These are phyloP conservation scores for Trametes versicolor DNA, from an alignment of 1,284 basidiomycete species.

Conservation along the genomic window DNA sequence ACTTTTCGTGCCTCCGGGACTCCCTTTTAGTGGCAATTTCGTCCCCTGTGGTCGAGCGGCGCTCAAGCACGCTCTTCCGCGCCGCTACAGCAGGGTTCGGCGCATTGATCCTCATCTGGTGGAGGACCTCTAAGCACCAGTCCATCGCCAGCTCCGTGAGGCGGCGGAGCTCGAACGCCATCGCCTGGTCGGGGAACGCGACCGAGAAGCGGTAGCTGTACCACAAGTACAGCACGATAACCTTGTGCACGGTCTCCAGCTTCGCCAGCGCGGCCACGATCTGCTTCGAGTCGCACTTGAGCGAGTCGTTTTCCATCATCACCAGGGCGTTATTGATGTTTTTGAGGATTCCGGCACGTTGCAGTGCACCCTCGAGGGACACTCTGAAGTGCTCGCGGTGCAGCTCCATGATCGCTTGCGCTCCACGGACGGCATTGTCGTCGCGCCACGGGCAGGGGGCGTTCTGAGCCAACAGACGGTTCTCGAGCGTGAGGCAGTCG, in stretches of 20 bases:
- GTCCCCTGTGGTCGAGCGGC: slow-evolving; percentile 12
- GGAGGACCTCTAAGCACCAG: slow-evolving; percentile 60
- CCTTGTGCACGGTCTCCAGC: slow-evolving; percentile 88
- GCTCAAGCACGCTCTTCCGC: slow-evolving; percentile 18
- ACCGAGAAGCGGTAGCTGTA: slow-evolving; percentile 82
- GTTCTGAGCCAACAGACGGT: slow-evolving; percentile 39
- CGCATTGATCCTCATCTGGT: slow-evolving; percentile 23
- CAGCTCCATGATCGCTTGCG: slow-evolving; percentile 37
- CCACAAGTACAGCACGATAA: slow-evolving; percentile 91
- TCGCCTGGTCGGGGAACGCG: slow-evolving; percentile 69
- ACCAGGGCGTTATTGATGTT: slow-evolving; percentile 32
- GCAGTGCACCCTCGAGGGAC: slow-evolving; percentile 34
- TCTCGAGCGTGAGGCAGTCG: slow-evolving; percentile 39
- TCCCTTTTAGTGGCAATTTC: background rate
- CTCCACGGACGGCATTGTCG: slow-evolving; percentile 26
- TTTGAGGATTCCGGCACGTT: slow-evolving; percentile 34
- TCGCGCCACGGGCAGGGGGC: slow-evolving; percentile 44
- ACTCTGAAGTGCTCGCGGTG: slow-evolving; percentile 34
- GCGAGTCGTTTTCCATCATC: slow-evolving; percentile 29
- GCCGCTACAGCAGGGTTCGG: slow-evolving; percentile 16
- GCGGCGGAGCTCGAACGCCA: slow-evolving; percentile 66
- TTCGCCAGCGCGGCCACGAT: slow-evolving; percentile 47
- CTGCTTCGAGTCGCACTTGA: slow-evolving; percentile 8
- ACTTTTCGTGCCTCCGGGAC: background rate
- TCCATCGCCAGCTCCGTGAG: slow-evolving; percentile 78